Percentiles rank a stretch among this genome's conserved stretches.
phyloP scores from a whole-genome alignment of 176 grass and related monocot genomes.

The Lolium rigidum region DNA sequence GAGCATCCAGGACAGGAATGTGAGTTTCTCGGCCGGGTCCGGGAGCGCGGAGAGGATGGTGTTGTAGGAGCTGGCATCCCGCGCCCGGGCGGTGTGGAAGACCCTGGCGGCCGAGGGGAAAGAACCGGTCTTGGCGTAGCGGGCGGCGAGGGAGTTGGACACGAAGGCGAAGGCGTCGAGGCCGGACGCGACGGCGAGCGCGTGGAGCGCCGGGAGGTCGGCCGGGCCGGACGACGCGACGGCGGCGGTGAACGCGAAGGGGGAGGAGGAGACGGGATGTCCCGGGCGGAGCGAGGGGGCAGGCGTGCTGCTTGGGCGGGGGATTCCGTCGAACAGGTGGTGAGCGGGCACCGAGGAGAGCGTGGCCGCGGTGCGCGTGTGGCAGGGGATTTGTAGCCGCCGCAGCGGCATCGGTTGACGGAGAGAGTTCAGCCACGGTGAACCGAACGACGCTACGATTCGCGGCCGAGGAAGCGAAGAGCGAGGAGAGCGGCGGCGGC shows the following conservation, averaged over 20 bases:
- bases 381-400: slow-evolving; percentile 26
- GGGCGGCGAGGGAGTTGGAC: slow-evolving; percentile 76
- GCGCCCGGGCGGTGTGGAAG: slow-evolving; percentile 44
- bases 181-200: slow-evolving; percentile 51
- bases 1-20: slow-evolving; percentile 64
- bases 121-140: slow-evolving; percentile 63
- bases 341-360: slow-evolving; percentile 46
- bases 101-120: slow-evolving; percentile 47
- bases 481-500: no score
- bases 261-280: slow-evolving; percentile 13
- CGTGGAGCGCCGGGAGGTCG: slow-evolving; percentile 62
- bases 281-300: slow-evolving; percentile 9
- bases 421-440: neutral
- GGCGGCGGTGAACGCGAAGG: slow-evolving; percentile 56
- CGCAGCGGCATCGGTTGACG: slow-evolving; percentile 38
- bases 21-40: slow-evolving; percentile 50
- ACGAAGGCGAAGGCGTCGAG: slow-evolving; percentile 56
- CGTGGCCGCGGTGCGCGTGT: neutral
- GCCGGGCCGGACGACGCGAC: slow-evolving; percentile 21
- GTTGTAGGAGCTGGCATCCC: slow-evolving; percentile 78
- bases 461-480: no score
- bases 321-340: slow-evolving; percentile 49
- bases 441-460: no score
- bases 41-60: slow-evolving; percentile 69
- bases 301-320: slow-evolving; percentile 18